Evolutionary conservation across 2,329 filamentous ascomycete genomes (phyloP), one percentile per base, ranked within the genome.

Genomic region (Sclerotinia subarctica): DNA sequence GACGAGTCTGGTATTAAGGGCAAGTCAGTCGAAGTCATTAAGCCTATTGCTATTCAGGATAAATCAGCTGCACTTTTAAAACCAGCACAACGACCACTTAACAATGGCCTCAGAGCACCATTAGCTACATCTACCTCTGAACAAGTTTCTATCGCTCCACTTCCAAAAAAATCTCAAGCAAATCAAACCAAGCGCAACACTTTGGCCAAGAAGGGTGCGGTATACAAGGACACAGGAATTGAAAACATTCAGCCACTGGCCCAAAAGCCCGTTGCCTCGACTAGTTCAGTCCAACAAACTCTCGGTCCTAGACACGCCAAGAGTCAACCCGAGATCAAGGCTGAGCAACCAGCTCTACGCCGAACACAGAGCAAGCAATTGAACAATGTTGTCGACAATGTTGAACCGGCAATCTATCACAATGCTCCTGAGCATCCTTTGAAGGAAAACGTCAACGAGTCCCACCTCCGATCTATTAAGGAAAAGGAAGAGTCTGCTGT

Each of bases 31-130:
- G 74, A 74, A 32, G 68, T 70, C 38, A 57, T 74, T 32, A 76
- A 78, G 65, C 78, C 68, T 76, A 51, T 70, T 62, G 67, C 67
- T 49, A 58, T 63, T n/a, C 68, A 70, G 64, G 75, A 80, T 29
- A 81, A 79, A 69, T 83, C 84, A 74, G 77, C 82, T 10, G 77
- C 79, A 21, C 78, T 81, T 44, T 78, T 85, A 56, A 83, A 86
- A 72, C 88, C 87, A n/a, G 85, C 87, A n/a, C 87, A 90, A 74
- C 83, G 88, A 69, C 85, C 85, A 38, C 73, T 85, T 54, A 74
- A 73, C 54, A 68, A 70, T 44, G 66, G 67, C 47, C 49, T 62
- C 26, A 76, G 76, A 59, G 60, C 66, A 42, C 44, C 51, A 46
- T 64, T 38, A 56, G 35, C 62, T 57, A 54, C 66, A 64, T 64